Base-by-base conservation (phyloP, 2,329 filamentous ascomycete genomes). In the Didymella keratinophila region DNA sequence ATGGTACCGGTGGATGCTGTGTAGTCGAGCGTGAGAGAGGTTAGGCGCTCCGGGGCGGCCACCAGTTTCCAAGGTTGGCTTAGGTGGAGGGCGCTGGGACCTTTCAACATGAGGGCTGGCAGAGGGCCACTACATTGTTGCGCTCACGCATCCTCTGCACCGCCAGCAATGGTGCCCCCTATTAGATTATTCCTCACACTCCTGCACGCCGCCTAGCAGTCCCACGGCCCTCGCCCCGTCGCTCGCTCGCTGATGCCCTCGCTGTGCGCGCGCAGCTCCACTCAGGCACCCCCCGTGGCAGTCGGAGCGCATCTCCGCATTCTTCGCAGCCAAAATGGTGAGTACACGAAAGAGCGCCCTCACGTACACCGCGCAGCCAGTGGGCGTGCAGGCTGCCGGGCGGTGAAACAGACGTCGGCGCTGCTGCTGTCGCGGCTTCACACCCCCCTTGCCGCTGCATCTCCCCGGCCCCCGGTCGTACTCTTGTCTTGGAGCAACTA, bases 291-390 rank as follows among this genome's bases (percentile, higher is more conserved):
- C 63, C 63, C 55, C 46, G 58, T 63, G 67, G 66, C 64, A 56
- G 58, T 53, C 52, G 58, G 58, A 55, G 53, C 52, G 41, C 46
- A 21, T 21, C 61, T 62, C 65, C 60, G 63, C 67, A 63, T 60
- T 65, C 64, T 54, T 63, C 59, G 52, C 32, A 56, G 61, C 59
- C 52, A 60, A 54, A 45, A 70, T 70, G 67, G 67, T 69, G 63
- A 68, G 68, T 68, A 1, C 36, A 30, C 16, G 34, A 12, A 21
- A 11, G 50, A 20, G 23, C n/a, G 34, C 56, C 57, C 48, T 44
- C 55, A 43, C 52, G 25, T 51, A 27, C 47, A 5, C n/a, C 27
- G 37, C 48, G 45, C 56, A 52, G 47, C 45, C 48, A 46, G 48
- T 57, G 48, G 48, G 48, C 48, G 21, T 36, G 49, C 52, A 12